Evolutionary conservation across 2,329 filamentous ascomycete genomes (phyloP).

Genomic region (Nannizzia gypsea): DNA sequence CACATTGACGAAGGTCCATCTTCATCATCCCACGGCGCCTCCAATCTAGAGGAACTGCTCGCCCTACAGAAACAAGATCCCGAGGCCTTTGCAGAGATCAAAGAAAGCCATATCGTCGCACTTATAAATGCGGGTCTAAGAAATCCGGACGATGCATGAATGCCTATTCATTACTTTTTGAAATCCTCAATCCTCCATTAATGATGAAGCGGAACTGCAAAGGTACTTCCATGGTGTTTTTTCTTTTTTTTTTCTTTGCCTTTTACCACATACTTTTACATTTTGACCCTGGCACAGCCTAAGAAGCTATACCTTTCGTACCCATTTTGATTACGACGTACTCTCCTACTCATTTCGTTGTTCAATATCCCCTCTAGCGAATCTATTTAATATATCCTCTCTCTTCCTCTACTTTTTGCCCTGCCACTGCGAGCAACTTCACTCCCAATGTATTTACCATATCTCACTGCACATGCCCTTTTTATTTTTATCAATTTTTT

Average conservation of each 20-base stretch:
- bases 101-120: slow-evolving; percentile 36
- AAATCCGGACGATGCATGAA: slow-evolving; percentile 9
- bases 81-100: slow-evolving; percentile 34
- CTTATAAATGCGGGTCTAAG: slow-evolving; percentile 33
- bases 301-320: neutral
- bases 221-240: too few relatives aligned
- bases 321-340: neutral
- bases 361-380: neutral
- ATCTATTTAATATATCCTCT: neutral
- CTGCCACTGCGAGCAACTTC: neutral
- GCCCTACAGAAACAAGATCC: slow-evolving; percentile 32
- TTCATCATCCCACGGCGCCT: slow-evolving; percentile 27
- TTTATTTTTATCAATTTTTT: neutral
- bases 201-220: neutral
- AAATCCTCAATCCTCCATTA: neutral
- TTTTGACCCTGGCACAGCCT: neutral
- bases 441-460: neutral
- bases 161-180: neutral
- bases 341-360: neutral
- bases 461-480: neutral
- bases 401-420: neutral
- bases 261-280: neutral
- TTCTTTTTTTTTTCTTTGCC: neutral
- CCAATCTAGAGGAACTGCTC: slow-evolving; percentile 36
- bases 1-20: slow-evolving; percentile 29